A percentile compares a stretch with the other conserved stretches of the same genome.
These are phyloP conservation scores for Fallopia convolvulus DNA, from an alignment of 148 eudicot genomes.

Conservation along the genomic window DNA sequence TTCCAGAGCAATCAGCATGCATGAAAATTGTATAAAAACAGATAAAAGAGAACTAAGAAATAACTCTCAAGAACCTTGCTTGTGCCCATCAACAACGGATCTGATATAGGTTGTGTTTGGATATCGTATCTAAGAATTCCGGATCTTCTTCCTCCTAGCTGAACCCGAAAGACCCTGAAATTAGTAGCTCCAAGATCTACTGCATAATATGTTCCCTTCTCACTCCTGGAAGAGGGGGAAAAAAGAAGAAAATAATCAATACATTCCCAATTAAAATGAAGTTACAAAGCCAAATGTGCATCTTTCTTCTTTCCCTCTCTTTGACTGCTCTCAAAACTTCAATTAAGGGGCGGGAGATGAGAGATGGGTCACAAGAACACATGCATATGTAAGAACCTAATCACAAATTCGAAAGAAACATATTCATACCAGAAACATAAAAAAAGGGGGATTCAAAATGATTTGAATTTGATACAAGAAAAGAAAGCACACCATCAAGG, in stretches of 20 bases:
- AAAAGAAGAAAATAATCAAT: neutral
- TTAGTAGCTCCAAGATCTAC: conserved; percentile 85
- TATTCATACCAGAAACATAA: neutral
- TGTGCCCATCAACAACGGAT: conserved; percentile 67
- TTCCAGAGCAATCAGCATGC: neutral
- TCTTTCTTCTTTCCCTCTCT: neutral
- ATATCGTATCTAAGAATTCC: conserved; percentile 38
- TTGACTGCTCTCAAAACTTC: neutral
- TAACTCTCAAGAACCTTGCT: conserved; percentile 45
- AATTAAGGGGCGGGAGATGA: neutral
- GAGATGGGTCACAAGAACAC: neutral
- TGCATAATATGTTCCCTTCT: conserved; percentile 78
- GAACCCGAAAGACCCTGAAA: conserved; percentile 78
- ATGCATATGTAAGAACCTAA: neutral
- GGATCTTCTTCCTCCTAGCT: conserved; percentile 56
- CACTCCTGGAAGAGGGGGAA: conserved; percentile 43
- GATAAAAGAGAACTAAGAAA: neutral
- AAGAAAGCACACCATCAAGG: neutral
- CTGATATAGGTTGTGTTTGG: conserved; percentile 57
- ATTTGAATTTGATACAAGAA: neutral
- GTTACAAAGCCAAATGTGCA: neutral
- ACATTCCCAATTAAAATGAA: neutral
- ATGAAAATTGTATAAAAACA: neutral
- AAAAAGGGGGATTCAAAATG: neutral
- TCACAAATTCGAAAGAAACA: neutral